These are phyloP conservation scores for Suhomyces kunorum DNA, from an alignment of 1,139 yeast genomes.

Conservation along the genomic window DNA sequence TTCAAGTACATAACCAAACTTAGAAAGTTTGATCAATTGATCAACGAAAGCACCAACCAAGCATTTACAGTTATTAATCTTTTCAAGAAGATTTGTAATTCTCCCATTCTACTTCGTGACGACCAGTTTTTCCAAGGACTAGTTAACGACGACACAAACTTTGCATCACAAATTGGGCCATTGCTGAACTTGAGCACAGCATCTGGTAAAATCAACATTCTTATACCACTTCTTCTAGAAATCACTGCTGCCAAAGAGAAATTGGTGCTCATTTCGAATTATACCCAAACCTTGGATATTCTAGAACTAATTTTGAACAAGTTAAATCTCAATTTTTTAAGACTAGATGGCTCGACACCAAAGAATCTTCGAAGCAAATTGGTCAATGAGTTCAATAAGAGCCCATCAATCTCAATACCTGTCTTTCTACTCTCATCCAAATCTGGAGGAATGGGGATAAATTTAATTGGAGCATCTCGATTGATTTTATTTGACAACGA, in stretches of 20 bases:
- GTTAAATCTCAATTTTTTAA: constrained; percentile 50
- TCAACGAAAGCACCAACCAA: constrained; percentile 31
- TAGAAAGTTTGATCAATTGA: constrained; percentile 33
- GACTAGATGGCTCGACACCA: constrained; percentile 87
- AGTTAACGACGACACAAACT: constrained; percentile 15
- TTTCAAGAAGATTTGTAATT: constrained; percentile 80
- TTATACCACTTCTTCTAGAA: constrained; percentile 56
- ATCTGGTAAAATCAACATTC: constrained; percentile 58
- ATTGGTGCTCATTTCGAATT: constrained; percentile 84
- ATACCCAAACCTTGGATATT: constrained; percentile 82
- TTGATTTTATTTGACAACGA: constrained; percentile 83
- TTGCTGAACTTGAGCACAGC: constrained; percentile 16
- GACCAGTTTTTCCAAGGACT: constrained; percentile 36
- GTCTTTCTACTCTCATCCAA: constrained; percentile 83
- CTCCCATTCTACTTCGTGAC: constrained; percentile 63
- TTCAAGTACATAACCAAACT: constrained; percentile 55
- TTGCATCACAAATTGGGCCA: constrained; percentile 16
- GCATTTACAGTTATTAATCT: constrained; percentile 72
- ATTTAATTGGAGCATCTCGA: constrained; percentile 87
- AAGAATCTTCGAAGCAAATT: constrained; percentile 61
- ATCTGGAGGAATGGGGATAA: constrained; percentile 94
- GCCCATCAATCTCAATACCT: constrained; percentile 44
- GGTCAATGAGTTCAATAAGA: constrained; percentile 68
- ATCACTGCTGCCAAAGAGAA: constrained; percentile 58
- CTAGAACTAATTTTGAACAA: constrained; percentile 59